Conservation (phyloP, 2,329 filamentous ascomycete species). For the Chaetomium strumarium region DNA sequence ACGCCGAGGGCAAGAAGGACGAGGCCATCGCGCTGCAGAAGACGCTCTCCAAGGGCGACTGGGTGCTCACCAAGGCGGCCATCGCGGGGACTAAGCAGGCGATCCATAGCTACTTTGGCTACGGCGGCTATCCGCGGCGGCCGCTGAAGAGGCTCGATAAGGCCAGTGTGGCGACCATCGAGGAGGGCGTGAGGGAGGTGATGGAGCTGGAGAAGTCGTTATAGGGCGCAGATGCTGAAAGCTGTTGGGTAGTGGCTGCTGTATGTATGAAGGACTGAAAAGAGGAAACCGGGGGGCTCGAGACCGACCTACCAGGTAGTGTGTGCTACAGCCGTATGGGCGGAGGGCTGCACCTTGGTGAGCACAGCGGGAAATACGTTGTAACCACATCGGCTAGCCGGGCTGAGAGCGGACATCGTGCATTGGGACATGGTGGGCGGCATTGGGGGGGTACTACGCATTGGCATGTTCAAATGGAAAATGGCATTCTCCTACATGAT, state of each 20-base stretch:
- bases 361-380: no score
- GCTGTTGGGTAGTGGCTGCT: not conserved
- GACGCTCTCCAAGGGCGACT: slow-evolving; percentile 71
- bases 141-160: slow-evolving; percentile 63
- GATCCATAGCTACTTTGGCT: slow-evolving; percentile 74
- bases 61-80: slow-evolving; percentile 74
- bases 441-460: not conserved
- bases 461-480: no score
- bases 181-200: slow-evolving; percentile 53
- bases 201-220: slow-evolving; percentile 59
- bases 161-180: slow-evolving; percentile 47
- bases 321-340: no score
- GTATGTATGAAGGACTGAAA: no score
- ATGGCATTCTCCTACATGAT: not conserved
- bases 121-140: slow-evolving; percentile 68
- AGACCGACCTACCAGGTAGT: no score
- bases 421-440: slow-evolving; percentile 2
- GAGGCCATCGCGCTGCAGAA: slow-evolving; percentile 73
- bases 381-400: no score
- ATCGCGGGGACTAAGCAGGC: slow-evolving; percentile 84
- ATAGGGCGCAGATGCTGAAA: slow-evolving; percentile 32
- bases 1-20: slow-evolving; percentile 63
- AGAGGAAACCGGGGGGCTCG: no score
- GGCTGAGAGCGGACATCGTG: not conserved
- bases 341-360: no score